Conservation (phyloP, 345 rosid species). For the Balakata baccata region DNA sequence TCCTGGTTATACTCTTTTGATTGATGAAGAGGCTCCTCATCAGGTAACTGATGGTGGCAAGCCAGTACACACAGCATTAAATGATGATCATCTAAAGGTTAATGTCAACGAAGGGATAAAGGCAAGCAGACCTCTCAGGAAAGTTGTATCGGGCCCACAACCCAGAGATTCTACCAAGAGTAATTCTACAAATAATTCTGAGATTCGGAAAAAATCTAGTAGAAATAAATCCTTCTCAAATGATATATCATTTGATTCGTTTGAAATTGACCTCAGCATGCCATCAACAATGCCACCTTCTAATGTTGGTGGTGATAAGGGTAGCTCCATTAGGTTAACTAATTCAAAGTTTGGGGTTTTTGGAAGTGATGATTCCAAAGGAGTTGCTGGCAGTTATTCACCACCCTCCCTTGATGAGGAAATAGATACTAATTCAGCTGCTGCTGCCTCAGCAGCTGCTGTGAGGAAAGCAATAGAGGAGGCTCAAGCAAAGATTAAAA, state of each 20-base stretch:
- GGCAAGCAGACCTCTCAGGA: slow-evolving; percentile 29
- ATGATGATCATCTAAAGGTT: slow-evolving; percentile 21
- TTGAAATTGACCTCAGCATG: slow-evolving; percentile 33
- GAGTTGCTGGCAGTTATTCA: slow-evolving; percentile 37
- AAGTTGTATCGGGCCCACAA: slow-evolving; percentile 29
- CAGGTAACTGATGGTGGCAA: slow-evolving; percentile 26
- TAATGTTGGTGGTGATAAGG: slow-evolving; percentile 21
- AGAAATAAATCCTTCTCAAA: slow-evolving; percentile 34
- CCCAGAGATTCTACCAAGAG: slow-evolving; percentile 20
- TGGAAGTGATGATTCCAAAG: slow-evolving; percentile 37
- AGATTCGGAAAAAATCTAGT: slow-evolving; percentile 27
- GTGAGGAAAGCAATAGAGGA: slow-evolving; percentile 80
- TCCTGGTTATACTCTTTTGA: slow-evolving; percentile 44
- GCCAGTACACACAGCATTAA: slow-evolving; percentile 28
- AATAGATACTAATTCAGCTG: slow-evolving; percentile 67
- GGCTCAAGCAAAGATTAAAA: slow-evolving; percentile 69
- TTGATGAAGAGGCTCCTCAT: slow-evolving; percentile 39
- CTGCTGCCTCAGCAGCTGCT: slow-evolving; percentile 87
- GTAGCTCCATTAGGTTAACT: slow-evolving; percentile 24
- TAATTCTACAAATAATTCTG: slow-evolving; percentile 21
- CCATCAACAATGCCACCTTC: slow-evolving; percentile 32
- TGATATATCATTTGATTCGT: slow-evolving; percentile 36
- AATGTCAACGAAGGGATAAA: slow-evolving; percentile 24
- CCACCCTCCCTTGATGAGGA: slow-evolving; percentile 66
- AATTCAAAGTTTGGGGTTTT: slow-evolving; percentile 34